Evolutionary conservation across 495 filamentous ascomycete genomes (phyloP), one percentile per base, ranked within the genome.

Genomic region (Penicillium simplicissimum): DNA sequence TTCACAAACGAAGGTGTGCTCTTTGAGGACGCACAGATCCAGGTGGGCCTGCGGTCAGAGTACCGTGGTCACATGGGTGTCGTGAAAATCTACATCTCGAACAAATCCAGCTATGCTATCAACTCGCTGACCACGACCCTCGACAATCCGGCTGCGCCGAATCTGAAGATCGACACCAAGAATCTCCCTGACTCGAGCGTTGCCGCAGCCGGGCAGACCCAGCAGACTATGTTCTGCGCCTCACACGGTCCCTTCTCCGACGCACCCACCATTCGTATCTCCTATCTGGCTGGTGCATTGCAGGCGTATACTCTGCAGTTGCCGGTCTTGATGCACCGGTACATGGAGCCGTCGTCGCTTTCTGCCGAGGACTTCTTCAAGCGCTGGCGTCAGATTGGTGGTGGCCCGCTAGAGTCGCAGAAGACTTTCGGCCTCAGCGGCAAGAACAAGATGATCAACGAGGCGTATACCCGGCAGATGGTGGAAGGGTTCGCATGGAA

Each of bases 361-460:
- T 83, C 83, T 9, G 86, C 87, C 0, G 95, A 97, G 52, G 95
- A 98, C 61, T 99, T 98, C 76, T 99, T 99, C 80, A 97, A 95
- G 80, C 82, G 96, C 21, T 99, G 96, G 96, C 91, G 95, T 75
- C 96, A 99, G 74, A 98, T 99, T 67, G 96, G 96, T 17, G 92
- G 90, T 8, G 82, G 82, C 2, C 90, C 93, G 7, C 82, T 96
- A 11, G 96, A 99, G 70, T 84, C 89, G 0, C 96, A 99, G 72
- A 80, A 83, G 40, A 90, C 97, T 8, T 96, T 98, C 72, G 88
- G 88, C 0, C 62, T 78, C n/a, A 70, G 69, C 19, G 77, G 80
- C 5, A 79, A 80, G 58, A 81, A 77, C 65, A 84, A 74, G 69
- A 73, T 65, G 67, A 84, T 82, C 51, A 77, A 77, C 55, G 73